phyloP scores from a whole-genome alignment of 129 eudicot species.

The sunflower (Helianthus annuus) region HanXRQr2.0-SUNRISE NC_035446.2:153914919-153915418 shows the following conservation, averaged over 20 bases:
- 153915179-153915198: constrained; percentile 95
- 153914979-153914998: constrained; percentile 54
- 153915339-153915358: constrained; percentile 49
- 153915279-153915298: constrained; percentile 41
- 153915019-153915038: constrained; percentile 99
- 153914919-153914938: constrained; percentile 40
- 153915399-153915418: constrained; percentile 53
- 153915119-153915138: constrained; percentile 98
- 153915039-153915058: constrained; percentile 88
- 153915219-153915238: constrained; percentile 43
- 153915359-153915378: constrained; percentile 41
- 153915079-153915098: constrained; percentile 93
- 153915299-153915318: constrained; percentile 62
- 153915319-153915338: constrained; percentile 78
- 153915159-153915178: constrained; percentile 93
- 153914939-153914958: constrained; percentile 36
- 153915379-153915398: constrained; percentile 27
- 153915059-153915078: constrained; percentile 98
- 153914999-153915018: constrained; percentile 91
- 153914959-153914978: constrained; percentile 31
- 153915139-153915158: constrained; percentile 96
- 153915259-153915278: constrained; percentile 56
- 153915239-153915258: constrained; percentile 45
- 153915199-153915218: constrained; percentile 75
- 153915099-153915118: constrained; percentile 88